Evolutionary conservation across 2,329 filamentous ascomycete genomes (phyloP), one percentile per base, ranked within the genome.

Genomic region (Periglandula ipomoeae): DNA sequence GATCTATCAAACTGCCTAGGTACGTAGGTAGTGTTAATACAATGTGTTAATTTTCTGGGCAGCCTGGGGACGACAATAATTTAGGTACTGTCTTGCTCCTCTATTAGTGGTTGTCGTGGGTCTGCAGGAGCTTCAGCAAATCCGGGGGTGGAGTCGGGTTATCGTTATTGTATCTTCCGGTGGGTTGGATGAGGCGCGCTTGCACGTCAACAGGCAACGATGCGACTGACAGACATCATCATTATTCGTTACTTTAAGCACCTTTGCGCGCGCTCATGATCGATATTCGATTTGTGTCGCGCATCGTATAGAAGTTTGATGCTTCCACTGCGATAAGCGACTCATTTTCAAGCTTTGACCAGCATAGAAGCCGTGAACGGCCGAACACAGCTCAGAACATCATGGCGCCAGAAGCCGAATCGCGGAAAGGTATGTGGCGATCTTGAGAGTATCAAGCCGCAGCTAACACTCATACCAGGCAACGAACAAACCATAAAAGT

Each of bases 401-500:
- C 46, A 58, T 56, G 56, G 54, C 51, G 47, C 50, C 54, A 30
- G 52, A 55, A 22, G 52, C 48, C 34, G 56, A 57, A 32, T 48
- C 58, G 50, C 59, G 61, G 43, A 64, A 64, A 60, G 61, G 62
- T 64, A 58, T 8, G 17, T 41, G 7, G 15, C 15, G 8, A 10
- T n/a, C 32, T 15, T 5, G 17, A 17, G 37, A 42, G 9, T 35
- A 27, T 26, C 41, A 11, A 40, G 11, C 24, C 13, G 23, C 38
- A 10, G 43, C 49, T 48, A 32, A 51, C 30, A 34, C n/a, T 5
- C 32, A 13, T 20, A 34, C 13, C 15, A 52, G 50, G 22, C 20
- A 27, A 24, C 23, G 78, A 81, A 57, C 72, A 72, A 52, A 81
- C 78, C 23, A 81, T 81, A 62, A 82, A 82, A 63, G 79, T 81